Evolutionary conservation across 176 grass and related monocot genomes (phyloP).

Genomic region (Urochloa ruziziensis): DNA sequence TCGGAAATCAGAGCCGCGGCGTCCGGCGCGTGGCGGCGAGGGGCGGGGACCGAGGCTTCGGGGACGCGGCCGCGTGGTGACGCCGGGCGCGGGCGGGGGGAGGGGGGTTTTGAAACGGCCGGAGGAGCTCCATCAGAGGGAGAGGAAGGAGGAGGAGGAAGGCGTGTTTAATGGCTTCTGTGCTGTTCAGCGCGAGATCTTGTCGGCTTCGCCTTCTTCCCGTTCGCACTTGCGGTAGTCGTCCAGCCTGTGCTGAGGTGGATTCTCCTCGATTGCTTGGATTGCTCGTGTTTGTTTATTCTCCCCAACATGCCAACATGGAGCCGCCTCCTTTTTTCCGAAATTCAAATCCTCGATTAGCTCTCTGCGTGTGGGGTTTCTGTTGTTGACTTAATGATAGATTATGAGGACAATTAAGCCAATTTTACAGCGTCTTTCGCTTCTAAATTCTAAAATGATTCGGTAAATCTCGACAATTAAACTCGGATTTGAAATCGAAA

Average conservation of each 20-base stretch:
- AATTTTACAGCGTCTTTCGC: not conserved
- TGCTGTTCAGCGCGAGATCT: conserved; percentile 28
- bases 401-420: not conserved
- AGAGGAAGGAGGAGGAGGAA: not conserved
- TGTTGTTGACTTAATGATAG: not conserved
- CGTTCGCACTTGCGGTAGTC: conserved; percentile 30
- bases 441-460: too few species aligned
- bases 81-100: not conserved
- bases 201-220: conserved; percentile 8
- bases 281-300: conserved; percentile 22
- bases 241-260: conserved; percentile 44
- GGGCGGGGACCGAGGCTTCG: not conserved
- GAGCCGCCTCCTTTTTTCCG: not conserved
- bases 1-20: conserved; percentile 22
- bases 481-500: not conserved
- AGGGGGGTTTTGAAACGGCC: conserved; percentile 38
- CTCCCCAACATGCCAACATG: not conserved
- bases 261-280: not conserved
- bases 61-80: conserved; percentile 9
- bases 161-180: not conserved
- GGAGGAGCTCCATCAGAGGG: conserved; percentile 38
- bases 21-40: not conserved
- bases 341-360: not conserved
- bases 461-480: not conserved
- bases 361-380: too few species aligned